phyloP scores from a whole-genome alignment of 345 rosid species.

The Anastatica hierochuntica region DNA sequence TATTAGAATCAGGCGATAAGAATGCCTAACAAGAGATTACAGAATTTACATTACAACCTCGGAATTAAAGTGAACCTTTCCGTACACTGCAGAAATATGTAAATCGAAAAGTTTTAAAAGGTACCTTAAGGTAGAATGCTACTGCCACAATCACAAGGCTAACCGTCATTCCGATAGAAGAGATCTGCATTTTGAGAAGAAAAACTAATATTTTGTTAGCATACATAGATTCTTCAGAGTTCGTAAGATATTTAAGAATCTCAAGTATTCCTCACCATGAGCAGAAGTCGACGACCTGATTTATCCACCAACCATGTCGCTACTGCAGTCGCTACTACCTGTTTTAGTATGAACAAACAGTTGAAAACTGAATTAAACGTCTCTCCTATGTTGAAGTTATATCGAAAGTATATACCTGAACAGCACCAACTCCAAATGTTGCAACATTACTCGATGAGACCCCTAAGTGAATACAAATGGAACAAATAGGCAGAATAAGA shows the following conservation, averaged over 20 bases:
- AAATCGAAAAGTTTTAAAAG: not conserved
- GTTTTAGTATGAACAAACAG: constrained; percentile 3
- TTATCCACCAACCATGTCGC: constrained; percentile 81
- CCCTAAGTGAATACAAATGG: constrained; percentile 32
- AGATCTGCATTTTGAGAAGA: constrained; percentile 40
- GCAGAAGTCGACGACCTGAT: constrained; percentile 84
- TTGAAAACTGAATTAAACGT: not conserved
- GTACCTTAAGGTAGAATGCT: constrained; percentile 63
- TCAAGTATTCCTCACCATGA: constrained; percentile 43
- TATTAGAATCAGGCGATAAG: constrained; percentile 41
- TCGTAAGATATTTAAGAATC: not conserved
- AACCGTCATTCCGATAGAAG: constrained; percentile 64
- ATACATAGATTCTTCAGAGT: not conserved
- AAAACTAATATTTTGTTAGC: not conserved
- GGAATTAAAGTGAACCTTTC: constrained; percentile 1
- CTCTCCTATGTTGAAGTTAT: not conserved
- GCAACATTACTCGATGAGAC: constrained; percentile 60
- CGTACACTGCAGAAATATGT: not conserved
- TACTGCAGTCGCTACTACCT: constrained; percentile 79
- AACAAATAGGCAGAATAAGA: constrained; percentile 1
- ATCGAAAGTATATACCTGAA: constrained; percentile 51
- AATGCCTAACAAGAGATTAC: constrained; percentile 35
- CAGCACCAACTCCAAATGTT: constrained; percentile 62
- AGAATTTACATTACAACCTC: too few species aligned
- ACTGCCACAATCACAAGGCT: constrained; percentile 60